Conservation (phyloP, 176 grass and related monocot species). For the Elaeis guineensis region DNA sequence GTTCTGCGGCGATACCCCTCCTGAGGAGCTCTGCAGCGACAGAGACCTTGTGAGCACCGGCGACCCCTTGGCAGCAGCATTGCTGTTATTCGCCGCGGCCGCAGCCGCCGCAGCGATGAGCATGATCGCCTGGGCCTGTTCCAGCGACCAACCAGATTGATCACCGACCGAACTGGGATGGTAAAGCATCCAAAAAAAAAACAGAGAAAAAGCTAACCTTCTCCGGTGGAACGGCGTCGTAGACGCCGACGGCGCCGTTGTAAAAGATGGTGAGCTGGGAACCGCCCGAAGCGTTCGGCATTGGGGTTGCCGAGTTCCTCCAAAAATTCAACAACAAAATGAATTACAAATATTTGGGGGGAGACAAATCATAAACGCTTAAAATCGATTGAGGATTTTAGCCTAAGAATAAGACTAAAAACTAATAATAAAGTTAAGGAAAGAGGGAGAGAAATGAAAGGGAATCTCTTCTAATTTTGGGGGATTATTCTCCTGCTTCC, state of each 20-base stretch:
- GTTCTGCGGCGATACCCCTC: constrained; percentile 21
- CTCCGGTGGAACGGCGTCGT: background rate
- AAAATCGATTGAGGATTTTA: too few relatives aligned
- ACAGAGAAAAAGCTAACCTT: background rate
- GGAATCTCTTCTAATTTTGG: too few relatives aligned
- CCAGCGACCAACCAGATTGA: background rate
- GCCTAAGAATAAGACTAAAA: too few relatives aligned
- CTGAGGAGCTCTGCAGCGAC: background rate
- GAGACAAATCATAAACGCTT: too few relatives aligned
- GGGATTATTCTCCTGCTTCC: too few relatives aligned
- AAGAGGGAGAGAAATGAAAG: too few relatives aligned
- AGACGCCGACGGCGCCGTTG: constrained; percentile 1
- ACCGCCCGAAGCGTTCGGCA: background rate
- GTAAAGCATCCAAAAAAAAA: background rate
- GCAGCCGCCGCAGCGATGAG: background rate
- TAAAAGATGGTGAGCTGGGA: constrained; percentile 14
- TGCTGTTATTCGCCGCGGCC: background rate
- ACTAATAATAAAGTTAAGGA: too few relatives aligned
- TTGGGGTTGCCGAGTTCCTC: background rate
- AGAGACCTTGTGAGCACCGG: background rate
- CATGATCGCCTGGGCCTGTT: constrained; percentile 9
- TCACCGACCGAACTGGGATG: too few relatives aligned
- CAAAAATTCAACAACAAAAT: too few relatives aligned
- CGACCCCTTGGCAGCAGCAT: background rate
- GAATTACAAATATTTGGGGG: too few relatives aligned